phyloP scores from a whole-genome alignment of 164 flowering plant genomes.

The Piper longum region DNA sequence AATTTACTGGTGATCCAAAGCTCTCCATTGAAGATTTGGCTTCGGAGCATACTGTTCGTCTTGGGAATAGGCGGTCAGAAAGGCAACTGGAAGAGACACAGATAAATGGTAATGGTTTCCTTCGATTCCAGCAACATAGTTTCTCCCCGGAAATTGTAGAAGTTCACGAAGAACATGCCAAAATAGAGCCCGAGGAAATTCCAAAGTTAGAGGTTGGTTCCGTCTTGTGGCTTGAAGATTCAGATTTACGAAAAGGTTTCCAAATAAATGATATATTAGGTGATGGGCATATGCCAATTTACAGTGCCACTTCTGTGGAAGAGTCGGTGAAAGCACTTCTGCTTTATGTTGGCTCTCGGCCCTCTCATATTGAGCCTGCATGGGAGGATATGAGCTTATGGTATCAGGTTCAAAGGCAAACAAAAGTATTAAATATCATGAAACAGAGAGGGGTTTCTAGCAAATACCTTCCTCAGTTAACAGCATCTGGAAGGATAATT shows the following conservation, averaged over 20 bases:
- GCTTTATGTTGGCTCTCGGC: slow-evolving; percentile 67
- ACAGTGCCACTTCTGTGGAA: slow-evolving; percentile 48
- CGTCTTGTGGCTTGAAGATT: slow-evolving; percentile 71
- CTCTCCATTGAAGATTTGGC: slow-evolving; percentile 71
- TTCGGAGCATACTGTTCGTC: slow-evolving; percentile 53
- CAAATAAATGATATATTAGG: slow-evolving; percentile 39
- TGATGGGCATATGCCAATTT: slow-evolving; percentile 35
- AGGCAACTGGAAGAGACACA: slow-evolving; percentile 35
- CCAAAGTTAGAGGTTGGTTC: slow-evolving; percentile 52
- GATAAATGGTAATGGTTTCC: slow-evolving; percentile 43
- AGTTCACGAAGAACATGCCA: slow-evolving; percentile 38
- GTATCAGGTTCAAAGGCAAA: slow-evolving; percentile 95
- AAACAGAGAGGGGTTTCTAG: slow-evolving; percentile 69
- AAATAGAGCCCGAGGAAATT: slow-evolving; percentile 25
- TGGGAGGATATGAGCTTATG: slow-evolving; percentile 87
- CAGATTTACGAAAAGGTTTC: slow-evolving; percentile 50
- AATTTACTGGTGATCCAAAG: slow-evolving; percentile 54
- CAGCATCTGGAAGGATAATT: slow-evolving; percentile 64
- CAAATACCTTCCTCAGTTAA: slow-evolving; percentile 59
- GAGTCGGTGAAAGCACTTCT: slow-evolving; percentile 43
- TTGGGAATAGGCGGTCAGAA: slow-evolving; percentile 55
- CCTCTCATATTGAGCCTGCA: slow-evolving; percentile 81
- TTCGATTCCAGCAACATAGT: slow-evolving; percentile 33
- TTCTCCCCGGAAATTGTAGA: slow-evolving; percentile 74
- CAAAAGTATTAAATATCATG: slow-evolving; percentile 58